Conservation (phyloP, 495 filamentous ascomycete species). For the Aspergillus heteromorphus region DNA sequence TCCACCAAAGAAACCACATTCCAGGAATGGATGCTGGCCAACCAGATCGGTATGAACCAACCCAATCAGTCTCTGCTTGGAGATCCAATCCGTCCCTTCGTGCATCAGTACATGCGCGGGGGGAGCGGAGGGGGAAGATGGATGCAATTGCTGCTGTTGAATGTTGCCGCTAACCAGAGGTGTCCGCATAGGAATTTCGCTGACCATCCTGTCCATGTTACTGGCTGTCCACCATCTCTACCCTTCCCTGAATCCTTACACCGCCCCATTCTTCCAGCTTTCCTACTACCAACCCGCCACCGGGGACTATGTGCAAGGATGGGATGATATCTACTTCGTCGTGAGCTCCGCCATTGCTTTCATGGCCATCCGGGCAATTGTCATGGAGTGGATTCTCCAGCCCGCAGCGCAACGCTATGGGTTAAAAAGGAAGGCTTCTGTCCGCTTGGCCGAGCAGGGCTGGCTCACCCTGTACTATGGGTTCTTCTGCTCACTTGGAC, state of each 20-base stretch:
- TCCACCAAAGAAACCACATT: slow-evolving; percentile 42
- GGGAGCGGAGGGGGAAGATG: background rate
- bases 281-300: slow-evolving; percentile 70
- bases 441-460: slow-evolving; percentile 87
- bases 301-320: slow-evolving; percentile 66
- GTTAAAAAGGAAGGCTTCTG: slow-evolving; percentile 63
- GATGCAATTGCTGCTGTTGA: slow-evolving; percentile 1
- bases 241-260: slow-evolving; percentile 70
- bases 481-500: slow-evolving; percentile 73
- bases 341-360: slow-evolving; percentile 75
- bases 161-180: slow-evolving; percentile 16
- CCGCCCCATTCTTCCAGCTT: slow-evolving; percentile 77
- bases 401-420: slow-evolving; percentile 67
- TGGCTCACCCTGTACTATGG: slow-evolving; percentile 80
- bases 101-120: background rate
- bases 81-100: background rate
- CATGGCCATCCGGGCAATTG: slow-evolving; percentile 75
- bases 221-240: slow-evolving; percentile 72
- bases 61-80: background rate
- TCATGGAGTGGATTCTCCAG: slow-evolving; percentile 79
- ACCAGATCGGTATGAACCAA: slow-evolving; percentile 46
- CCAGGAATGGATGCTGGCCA: slow-evolving; percentile 46
- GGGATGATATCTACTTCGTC: slow-evolving; percentile 76
- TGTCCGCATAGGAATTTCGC: slow-evolving; percentile 56
- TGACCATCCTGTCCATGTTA: slow-evolving; percentile 73